These are phyloP conservation scores for Calonectria pauciramosa DNA, from an alignment of 2,329 filamentous ascomycete species.

Conservation along the genomic window DNA sequence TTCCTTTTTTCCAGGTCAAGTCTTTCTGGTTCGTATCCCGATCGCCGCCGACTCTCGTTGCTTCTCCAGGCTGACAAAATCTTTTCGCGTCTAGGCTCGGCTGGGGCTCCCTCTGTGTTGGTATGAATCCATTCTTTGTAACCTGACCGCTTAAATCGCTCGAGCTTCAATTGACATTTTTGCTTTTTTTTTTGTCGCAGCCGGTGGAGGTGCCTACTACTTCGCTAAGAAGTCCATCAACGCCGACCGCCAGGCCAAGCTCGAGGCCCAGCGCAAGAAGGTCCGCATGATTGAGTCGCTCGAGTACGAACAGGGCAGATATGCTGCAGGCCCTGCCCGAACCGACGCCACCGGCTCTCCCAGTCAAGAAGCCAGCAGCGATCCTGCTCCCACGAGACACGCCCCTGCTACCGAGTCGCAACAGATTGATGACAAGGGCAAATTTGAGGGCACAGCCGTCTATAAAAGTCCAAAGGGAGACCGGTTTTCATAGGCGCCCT, in stretches of 20 bases:
- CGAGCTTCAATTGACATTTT: constrained; percentile 33
- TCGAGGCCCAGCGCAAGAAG: constrained; percentile 76
- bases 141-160: not conserved
- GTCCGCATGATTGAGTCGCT: constrained; percentile 70
- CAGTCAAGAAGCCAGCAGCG: constrained; percentile 78
- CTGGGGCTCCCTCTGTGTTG: constrained; percentile 90
- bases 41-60: constrained; percentile 22
- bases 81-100: constrained; percentile 74
- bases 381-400: constrained; percentile 90
- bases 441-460: constrained; percentile 86
- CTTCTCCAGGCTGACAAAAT: constrained; percentile 27
- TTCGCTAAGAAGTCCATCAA: constrained; percentile 97
- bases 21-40: constrained; percentile 72
- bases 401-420: constrained; percentile 79
- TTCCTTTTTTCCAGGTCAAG: constrained; percentile 61
- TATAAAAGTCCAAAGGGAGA: constrained; percentile 88
- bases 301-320: constrained; percentile 60
- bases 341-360: constrained; percentile 73
- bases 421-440: constrained; percentile 81
- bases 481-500: constrained; percentile 73
- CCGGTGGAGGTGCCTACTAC: constrained; percentile 92
- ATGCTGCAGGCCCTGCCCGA: constrained; percentile 64
- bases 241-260: constrained; percentile 82
- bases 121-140: constrained; percentile 62
- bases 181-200: constrained; percentile 58